A percentile compares a stretch with the other conserved stretches of the same genome.
phyloP scores from a whole-genome alignment of 208 protist genomes.

The Naegleria lovaniensis region DNA sequence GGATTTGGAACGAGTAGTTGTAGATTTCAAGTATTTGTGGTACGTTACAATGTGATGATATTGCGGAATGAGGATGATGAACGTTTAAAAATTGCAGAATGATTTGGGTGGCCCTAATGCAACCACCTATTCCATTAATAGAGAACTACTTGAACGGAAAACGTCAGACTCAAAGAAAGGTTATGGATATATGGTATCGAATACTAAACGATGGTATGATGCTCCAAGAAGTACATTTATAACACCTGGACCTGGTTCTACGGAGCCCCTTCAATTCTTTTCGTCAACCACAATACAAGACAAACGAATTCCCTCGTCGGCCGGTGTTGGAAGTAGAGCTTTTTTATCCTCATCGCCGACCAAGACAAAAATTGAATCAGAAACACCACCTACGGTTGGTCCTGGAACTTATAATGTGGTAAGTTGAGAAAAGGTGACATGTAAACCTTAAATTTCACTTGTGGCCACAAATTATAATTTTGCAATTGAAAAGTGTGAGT shows the following conservation, averaged over 20 bases:
- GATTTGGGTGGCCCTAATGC: background rate
- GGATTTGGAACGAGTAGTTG: background rate
- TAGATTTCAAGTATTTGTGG: background rate
- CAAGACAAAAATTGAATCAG: background rate
- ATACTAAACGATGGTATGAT: background rate
- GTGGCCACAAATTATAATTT: too few species aligned
- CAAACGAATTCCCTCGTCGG: background rate
- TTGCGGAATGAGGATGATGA: too few species aligned
- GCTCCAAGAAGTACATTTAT: background rate
- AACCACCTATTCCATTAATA: background rate
- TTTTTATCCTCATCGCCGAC: background rate
- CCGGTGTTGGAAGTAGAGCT: background rate
- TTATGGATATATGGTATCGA: background rate
- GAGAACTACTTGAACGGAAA: background rate
- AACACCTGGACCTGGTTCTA: background rate
- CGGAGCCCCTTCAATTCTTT: background rate
- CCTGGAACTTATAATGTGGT: background rate
- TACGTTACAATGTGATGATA: too few species aligned
- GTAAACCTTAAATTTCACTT: too few species aligned
- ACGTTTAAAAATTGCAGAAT: background rate
- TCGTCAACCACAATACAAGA: background rate
- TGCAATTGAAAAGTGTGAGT: too few species aligned
- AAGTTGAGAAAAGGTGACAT: too few species aligned
- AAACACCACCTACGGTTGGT: background rate
- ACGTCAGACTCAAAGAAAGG: background rate